These are phyloP conservation scores for Castanopsis chinensis DNA, from an alignment of 306 rosid species.

Conservation along the genomic window DNA sequence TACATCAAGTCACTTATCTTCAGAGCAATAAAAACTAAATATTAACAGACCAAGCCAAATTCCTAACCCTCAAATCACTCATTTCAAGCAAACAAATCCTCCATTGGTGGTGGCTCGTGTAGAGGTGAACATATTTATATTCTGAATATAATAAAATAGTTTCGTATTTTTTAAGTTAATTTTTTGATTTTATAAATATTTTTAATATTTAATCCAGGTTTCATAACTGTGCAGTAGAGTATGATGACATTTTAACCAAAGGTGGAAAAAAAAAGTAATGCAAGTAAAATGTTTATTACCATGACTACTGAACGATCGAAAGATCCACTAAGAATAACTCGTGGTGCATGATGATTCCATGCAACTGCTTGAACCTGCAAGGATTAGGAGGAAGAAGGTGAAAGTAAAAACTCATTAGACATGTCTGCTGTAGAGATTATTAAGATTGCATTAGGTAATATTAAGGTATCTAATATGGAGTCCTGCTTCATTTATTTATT, in stretches of 20 bases:
- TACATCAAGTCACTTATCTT: conserved; percentile 4
- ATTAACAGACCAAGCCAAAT: not conserved
- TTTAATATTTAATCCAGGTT: too few relatives aligned
- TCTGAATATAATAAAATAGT: too few relatives aligned
- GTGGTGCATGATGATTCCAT: conserved; percentile 74
- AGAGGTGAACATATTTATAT: not conserved
- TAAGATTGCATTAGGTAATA: not conserved
- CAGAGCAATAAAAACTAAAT: not conserved
- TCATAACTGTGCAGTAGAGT: not conserved
- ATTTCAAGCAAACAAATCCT: conserved; percentile 7
- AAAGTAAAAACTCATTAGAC: conserved; percentile 25
- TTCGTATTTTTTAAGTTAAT: too few relatives aligned
- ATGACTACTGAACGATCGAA: conserved; percentile 78
- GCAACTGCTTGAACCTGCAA: conserved; percentile 93
- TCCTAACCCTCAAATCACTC: not conserved
- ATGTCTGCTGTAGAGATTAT: not conserved
- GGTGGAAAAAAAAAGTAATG: not conserved
- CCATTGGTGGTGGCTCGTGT: not conserved
- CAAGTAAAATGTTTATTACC: conserved; percentile 49
- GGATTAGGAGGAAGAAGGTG: conserved; percentile 19
- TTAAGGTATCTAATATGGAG: not conserved
- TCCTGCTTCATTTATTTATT: not conserved
- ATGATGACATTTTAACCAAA: not conserved
- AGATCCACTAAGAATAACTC: conserved; percentile 90
- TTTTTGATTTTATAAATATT: too few relatives aligned